Evolutionary conservation across 805 yeast genomes (phyloP).

Genomic region (Nakazawaea ambrosiae): DNA sequence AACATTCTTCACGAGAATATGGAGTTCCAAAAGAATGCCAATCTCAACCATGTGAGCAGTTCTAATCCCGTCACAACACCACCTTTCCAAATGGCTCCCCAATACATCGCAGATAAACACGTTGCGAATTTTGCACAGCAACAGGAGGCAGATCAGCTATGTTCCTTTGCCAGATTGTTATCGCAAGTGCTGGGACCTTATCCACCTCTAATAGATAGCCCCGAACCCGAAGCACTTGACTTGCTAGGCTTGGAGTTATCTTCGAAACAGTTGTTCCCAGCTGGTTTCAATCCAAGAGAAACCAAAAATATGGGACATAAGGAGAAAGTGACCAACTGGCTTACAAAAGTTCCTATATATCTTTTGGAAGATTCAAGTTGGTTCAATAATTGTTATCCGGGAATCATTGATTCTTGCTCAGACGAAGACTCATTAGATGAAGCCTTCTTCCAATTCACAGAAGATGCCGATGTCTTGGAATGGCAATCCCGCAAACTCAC

Average conservation of each 20-base stretch:
- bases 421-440: constrained; percentile 14
- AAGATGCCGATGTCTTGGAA: constrained; percentile 40
- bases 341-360: constrained; percentile 46
- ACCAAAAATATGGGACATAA: constrained; percentile 56
- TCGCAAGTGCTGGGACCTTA: no score
- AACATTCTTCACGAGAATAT: no score
- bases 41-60: no score
- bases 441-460: constrained; percentile 24
- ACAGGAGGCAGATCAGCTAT: no score
- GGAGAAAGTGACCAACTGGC: constrained; percentile 66
- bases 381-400: constrained; percentile 45
- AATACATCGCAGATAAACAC: no score
- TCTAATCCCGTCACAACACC: no score
- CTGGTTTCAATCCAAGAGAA: constrained; percentile 52
- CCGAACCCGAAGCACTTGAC: no score
- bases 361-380: constrained; percentile 20
- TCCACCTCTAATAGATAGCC: no score
- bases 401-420: constrained; percentile 27
- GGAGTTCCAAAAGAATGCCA: no score
- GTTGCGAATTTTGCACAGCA: no score
- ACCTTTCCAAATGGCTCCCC: no score
- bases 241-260: neutral
- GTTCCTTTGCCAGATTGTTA: no score
- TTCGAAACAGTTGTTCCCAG: constrained; percentile 27
- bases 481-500: constrained; percentile 49